Base-by-base conservation (phyloP, 495 filamentous ascomycete species). In the Penicillium maclennaniae region DNA sequence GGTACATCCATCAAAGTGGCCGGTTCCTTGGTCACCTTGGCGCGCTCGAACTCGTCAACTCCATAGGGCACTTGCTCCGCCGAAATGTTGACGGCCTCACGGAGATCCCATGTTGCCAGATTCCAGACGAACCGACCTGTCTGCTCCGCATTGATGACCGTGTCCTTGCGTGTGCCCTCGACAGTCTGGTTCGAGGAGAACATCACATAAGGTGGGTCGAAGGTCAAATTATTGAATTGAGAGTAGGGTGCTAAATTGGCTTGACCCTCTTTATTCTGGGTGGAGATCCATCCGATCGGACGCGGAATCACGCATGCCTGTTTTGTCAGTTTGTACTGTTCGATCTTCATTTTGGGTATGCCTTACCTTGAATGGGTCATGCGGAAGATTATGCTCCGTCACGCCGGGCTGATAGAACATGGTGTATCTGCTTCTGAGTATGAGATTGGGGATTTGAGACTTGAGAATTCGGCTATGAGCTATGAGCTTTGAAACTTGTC, bases 161-260 rank as follows among this genome's bases (percentile, higher is more conserved):
- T 79, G 62, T 83, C 80, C 56, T 83, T 83, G 51, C 78, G 74
- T 1, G 28, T 38, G 3, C 59, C 63, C 20, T 50, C 34, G 4
- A 64, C 58, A 5, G 73, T 78, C 43, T 81, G 75, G 68, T 83
- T 83, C 2, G 77, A 69, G 28, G 65, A 63, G 65, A 83, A 82
- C 74, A 83, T 78, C 40, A 83, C 72, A 55, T 78, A 79, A 0
- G 80, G 79, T 10, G 80, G 82, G 65, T 82, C 78, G 64, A 80
- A 85, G 40, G 78, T 80, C 0, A 83, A 70, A 58, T 83, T 85
- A 58, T 75, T 82, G 69, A 84, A 83, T 63, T 83, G 81, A 1
- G 62, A 72, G 62, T 76, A 85, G 1, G 82, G 82, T 0, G 79
- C 81, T 6, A 83, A 70, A 55, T 83, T 83, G 53, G 66, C 56